phyloP scores from a whole-genome alignment of 495 filamentous ascomycete genomes.

The Trichoderma erinaceum region DNA sequence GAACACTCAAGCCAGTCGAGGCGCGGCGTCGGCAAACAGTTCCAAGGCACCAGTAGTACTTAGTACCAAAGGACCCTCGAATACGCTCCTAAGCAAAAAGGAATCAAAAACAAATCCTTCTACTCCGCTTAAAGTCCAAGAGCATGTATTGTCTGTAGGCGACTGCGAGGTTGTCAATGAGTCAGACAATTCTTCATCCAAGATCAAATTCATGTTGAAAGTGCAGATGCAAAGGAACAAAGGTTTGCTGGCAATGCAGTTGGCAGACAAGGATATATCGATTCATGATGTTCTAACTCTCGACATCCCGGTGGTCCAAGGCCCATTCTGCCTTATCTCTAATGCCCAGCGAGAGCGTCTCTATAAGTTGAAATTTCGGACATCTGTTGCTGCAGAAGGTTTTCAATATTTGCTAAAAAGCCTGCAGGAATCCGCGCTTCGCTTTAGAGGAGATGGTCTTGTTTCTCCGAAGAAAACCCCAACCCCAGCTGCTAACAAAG shows the following conservation, averaged over 20 bases:
- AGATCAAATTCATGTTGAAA: background rate
- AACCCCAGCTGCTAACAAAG: background rate
- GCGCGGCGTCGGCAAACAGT: too few relatives aligned
- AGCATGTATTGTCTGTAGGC: background rate
- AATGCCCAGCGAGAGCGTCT: background rate
- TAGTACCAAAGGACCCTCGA: background rate
- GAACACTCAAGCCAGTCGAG: too few relatives aligned
- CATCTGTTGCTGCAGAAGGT: background rate
- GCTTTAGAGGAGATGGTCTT: background rate
- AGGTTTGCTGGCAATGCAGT: background rate
- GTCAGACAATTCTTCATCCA: background rate
- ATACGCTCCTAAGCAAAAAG: background rate
- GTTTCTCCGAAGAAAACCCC: background rate
- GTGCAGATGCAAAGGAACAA: background rate
- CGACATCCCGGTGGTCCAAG: background rate
- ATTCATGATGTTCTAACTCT: background rate
- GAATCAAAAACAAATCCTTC: background rate
- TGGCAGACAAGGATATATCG: background rate
- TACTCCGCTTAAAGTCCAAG: background rate
- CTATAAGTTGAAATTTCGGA: background rate
- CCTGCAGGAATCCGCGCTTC: background rate
- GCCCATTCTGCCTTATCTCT: background rate
- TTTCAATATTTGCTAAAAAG: background rate
- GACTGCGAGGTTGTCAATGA: background rate
- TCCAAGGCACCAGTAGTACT: background rate